Percentiles rank a stretch among this genome's conserved stretches.
Conservation (phyloP, 2,329 filamentous ascomycete species). For the Venturia nashicola region DNA sequence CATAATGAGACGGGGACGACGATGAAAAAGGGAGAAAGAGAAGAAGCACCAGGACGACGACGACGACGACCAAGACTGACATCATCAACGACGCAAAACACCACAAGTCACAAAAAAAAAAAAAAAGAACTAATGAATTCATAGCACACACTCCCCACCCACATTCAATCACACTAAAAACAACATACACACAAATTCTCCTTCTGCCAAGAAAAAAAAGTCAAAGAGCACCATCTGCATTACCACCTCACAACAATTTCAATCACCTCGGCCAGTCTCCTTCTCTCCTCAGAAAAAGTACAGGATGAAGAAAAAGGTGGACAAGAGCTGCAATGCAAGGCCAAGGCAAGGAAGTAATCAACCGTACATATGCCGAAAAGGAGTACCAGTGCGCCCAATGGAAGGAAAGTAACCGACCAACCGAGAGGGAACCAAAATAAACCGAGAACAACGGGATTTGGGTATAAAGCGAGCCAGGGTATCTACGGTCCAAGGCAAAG, state of each 20-base stretch:
- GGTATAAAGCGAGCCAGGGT: slow-evolving; percentile 4
- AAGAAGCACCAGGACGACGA: neutral
- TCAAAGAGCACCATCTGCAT: neutral
- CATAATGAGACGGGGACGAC: neutral
- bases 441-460: neutral
- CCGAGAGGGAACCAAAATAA: neutral
- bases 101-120: neutral
- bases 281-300: neutral
- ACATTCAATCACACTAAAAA: neutral
- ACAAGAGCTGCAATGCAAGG: neutral
- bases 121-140: neutral
- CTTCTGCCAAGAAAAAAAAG: neutral
- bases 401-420: neutral
- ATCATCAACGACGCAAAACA: neutral
- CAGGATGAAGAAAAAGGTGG: neutral
- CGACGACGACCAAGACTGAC: neutral
- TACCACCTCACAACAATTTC: neutral
- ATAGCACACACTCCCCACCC: neutral
- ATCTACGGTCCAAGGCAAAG: neutral
- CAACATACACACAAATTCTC: neutral
- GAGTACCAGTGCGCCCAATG: neutral
- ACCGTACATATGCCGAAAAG: neutral
- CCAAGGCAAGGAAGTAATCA: neutral
- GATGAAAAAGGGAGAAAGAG: neutral
- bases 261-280: neutral